Percentiles rank a stretch among this genome's conserved stretches.
Conservation (phyloP, 805 yeast genomes). For the Wickerhamomyces subpelliculosus region DNA sequence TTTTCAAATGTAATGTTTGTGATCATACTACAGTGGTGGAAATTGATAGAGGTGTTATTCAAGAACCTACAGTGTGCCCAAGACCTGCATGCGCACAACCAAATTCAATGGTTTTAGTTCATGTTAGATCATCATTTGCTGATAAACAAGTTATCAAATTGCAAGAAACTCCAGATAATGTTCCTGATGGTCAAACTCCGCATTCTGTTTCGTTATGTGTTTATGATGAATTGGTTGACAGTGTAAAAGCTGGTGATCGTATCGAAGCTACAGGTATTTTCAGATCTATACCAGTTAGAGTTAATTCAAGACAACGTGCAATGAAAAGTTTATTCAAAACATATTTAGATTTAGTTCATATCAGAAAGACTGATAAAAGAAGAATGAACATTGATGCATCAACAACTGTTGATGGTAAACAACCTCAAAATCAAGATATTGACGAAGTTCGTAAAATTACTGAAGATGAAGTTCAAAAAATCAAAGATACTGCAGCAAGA, state of each 20-base stretch:
- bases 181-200: conserved; percentile 98
- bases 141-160: conserved; percentile 92
- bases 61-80: conserved; percentile 93
- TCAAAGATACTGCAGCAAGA: conserved; percentile 55
- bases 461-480: conserved; percentile 60
- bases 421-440: conserved; percentile 57
- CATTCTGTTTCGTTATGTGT: conserved; percentile 92
- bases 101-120: conserved; percentile 85
- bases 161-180: conserved; percentile 93
- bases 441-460: conserved; percentile 69
- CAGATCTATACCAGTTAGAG: conserved; percentile 86
- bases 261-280: conserved; percentile 93
- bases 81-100: conserved; percentile 74
- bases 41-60: conserved; percentile 89
- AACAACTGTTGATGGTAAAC: conserved; percentile 41
- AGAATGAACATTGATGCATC: conserved; percentile 77
- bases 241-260: conserved; percentile 94
- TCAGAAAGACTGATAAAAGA: conserved; percentile 76
- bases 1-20: conserved; percentile 91
- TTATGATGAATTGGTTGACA: conserved; percentile 92
- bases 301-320: conserved; percentile 78
- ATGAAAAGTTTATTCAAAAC: conserved; percentile 84
- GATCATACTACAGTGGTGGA: conserved; percentile 88
- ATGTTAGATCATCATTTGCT: conserved; percentile 87
- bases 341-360: conserved; percentile 88